These are phyloP conservation scores for Apiotrichum brassicae DNA, from an alignment of 1,284 basidiomycete species.

Conservation along the genomic window DNA sequence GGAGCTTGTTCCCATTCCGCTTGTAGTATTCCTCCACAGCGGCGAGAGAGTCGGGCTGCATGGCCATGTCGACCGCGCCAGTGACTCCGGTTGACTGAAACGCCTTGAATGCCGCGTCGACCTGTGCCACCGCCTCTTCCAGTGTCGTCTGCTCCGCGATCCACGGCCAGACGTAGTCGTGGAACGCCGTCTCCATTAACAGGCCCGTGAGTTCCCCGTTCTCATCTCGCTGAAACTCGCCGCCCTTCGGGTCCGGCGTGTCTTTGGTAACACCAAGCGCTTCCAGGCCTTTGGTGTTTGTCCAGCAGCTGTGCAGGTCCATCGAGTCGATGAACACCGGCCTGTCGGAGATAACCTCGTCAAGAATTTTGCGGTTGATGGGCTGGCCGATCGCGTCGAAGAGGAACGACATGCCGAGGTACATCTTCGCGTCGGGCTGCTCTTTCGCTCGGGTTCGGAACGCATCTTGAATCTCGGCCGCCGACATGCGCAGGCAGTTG, in stretches of 20 bases:
- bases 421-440: conserved; percentile 10
- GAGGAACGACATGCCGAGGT: conserved; percentile 22
- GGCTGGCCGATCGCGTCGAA: conserved; percentile 19
- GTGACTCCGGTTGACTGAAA: conserved; percentile 25
- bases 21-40: conserved; percentile 24
- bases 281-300: conserved; percentile 25
- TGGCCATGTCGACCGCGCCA: conserved; percentile 31
- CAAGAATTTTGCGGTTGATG: conserved; percentile 19
- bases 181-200: conserved; percentile 23
- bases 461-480: conserved; percentile 16
- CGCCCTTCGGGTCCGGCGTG: conserved; percentile 21
- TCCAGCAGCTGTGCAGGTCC: conserved; percentile 31
- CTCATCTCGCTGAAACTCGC: conserved; percentile 23
- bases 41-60: conserved; percentile 17
- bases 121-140: conserved; percentile 14
- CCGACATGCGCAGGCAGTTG: conserved; percentile 6
- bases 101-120: conserved; percentile 19
- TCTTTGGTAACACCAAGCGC: conserved; percentile 20
- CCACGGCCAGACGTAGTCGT: conserved; percentile 29
- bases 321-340: conserved; percentile 32
- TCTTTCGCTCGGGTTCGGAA: conserved; percentile 1
- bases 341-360: conserved; percentile 20
- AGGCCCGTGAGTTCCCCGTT: conserved; percentile 25
- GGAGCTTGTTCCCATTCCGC: conserved; percentile 14
- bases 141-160: conserved; percentile 14